These are phyloP conservation scores for Diaporthe velutina DNA, from an alignment of 2,329 filamentous ascomycete genomes.

Conservation along the genomic window DNA sequence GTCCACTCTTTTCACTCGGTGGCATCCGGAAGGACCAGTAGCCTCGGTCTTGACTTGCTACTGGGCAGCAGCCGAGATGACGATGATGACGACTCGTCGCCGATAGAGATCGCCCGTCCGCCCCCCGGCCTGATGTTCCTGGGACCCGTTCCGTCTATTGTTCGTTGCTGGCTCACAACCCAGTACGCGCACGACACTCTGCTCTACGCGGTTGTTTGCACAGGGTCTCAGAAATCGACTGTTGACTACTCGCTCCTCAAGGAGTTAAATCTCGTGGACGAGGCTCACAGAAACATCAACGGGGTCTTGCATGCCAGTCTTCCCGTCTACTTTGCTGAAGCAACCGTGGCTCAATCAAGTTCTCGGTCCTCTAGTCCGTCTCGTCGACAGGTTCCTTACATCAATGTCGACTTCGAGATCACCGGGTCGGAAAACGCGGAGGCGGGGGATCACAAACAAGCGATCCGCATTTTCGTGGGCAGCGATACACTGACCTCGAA, in stretches of 20 bases:
- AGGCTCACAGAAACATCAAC: conserved; percentile 75
- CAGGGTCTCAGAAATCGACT: conserved; percentile 89
- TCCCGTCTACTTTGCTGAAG: conserved; percentile 90
- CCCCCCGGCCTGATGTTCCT: conserved; percentile 88
- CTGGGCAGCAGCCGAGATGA: conserved; percentile 73
- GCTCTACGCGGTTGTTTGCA: conserved; percentile 92
- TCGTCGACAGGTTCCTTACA: conserved; percentile 80
- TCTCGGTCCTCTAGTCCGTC: conserved; percentile 79
- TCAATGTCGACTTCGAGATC: conserved; percentile 85
- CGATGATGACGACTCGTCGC: conserved; percentile 58
- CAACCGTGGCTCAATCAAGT: conserved; percentile 82
- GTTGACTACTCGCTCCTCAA: conserved; percentile 81
- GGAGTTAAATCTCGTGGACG: conserved; percentile 77
- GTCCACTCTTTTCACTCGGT: conserved; percentile 76
- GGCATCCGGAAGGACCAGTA: conserved; percentile 85
- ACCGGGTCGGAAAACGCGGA: conserved; percentile 68
- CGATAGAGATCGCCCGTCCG: conserved; percentile 78
- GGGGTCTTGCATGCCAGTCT: conserved; percentile 79
- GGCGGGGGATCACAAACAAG: conserved; percentile 64
- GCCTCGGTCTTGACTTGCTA: conserved; percentile 83
- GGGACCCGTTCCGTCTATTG: conserved; percentile 91
- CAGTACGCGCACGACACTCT: conserved; percentile 91
- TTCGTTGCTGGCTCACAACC: conserved; percentile 93
- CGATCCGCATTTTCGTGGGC: conserved; percentile 88
- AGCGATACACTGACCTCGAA: conserved; percentile 89